Evolutionary conservation across 2,329 filamentous ascomycete genomes (phyloP), one percentile per base, ranked within the genome.

Genomic region (Paracoccidioides brasiliensis): DNA sequence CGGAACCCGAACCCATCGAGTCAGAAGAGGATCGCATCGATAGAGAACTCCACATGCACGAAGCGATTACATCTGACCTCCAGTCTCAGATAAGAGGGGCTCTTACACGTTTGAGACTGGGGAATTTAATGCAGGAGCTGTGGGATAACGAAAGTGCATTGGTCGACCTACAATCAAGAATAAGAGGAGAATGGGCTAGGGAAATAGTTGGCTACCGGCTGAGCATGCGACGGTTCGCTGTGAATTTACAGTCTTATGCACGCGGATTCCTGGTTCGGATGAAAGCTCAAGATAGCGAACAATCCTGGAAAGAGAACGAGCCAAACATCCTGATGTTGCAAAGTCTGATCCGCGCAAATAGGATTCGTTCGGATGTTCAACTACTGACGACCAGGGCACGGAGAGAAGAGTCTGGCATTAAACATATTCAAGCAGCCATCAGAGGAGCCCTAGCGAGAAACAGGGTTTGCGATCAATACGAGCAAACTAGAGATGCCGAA

Each of bases 21-120:
- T 90, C 88, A 0, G 91, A 97, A 63, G 88, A 97, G 64, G 90
- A 97, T 64, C 79, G 90, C 45, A 85, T 93, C 55, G 82, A 90
- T 51, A 80, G 90, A 55, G 89, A 95, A 67, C 72, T 98, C 3
- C 79, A 76, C 12, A 90, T 95, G 63, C 85, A 88, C 57, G 86
- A 93, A 67, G 72, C 70, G 0, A 73, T 77, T 3, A 82, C 97
- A 45, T 64, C 82, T 15, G 91, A 97, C 57, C 77, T 98, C 33
- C 94, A 98, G 68, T 83, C 87, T 41, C 90, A 96, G 67, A 80
- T 90, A 7, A 81, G 89, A 56, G 93, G 91, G 40, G 90, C 90
- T 0, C 68, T 94, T 59, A 69, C 88, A 50, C 82, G 93, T 55
- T 78, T 96, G 66, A 79, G 78, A 55, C 80, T 97, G 1, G 90